Percentiles rank a stretch among this genome's conserved stretches.
These are phyloP conservation scores for Thielaviopsis musarum DNA, from an alignment of 2,329 filamentous ascomycete species.

Conservation along the genomic window DNA sequence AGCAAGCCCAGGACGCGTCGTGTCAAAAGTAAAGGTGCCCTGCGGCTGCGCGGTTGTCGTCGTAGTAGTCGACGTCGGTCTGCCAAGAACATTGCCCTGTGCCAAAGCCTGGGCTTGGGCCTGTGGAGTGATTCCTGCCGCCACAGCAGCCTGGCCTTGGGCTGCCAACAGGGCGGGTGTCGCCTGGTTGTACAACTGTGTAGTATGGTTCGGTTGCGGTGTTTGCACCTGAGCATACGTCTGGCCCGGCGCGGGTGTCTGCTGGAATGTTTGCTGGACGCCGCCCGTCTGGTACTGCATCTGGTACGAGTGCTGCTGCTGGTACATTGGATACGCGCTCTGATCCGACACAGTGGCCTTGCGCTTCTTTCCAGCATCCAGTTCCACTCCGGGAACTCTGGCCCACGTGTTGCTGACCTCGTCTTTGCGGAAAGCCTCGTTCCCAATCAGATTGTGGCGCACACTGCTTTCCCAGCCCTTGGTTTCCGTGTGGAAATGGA, in stretches of 20 bases:
- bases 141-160: constrained; percentile 7
- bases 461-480: constrained; percentile 52
- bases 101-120: constrained; percentile 7
- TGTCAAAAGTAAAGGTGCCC: constrained; percentile 1
- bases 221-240: neutral
- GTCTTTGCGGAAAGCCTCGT: constrained; percentile 42
- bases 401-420: constrained; percentile 39
- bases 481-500: constrained; percentile 41
- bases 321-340: constrained; percentile 20
- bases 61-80: neutral
- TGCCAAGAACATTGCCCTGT: neutral
- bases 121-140: constrained; percentile 3
- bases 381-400: constrained; percentile 38
- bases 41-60: neutral
- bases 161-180: constrained; percentile 8
- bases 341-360: constrained; percentile 36
- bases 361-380: constrained; percentile 45
- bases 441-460: constrained; percentile 45
- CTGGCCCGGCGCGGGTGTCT: neutral
- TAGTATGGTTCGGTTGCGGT: neutral
- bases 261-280: constrained; percentile 3
- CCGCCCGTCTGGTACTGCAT: constrained; percentile 6
- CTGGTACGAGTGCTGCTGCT: constrained; percentile 13
- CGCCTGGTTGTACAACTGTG: constrained; percentile 5
- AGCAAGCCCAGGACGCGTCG: neutral